Evolutionary conservation across 108 stramenopile species (phyloP), one percentile per base, ranked within the genome.

Genomic region (Skeletonema costatum): DNA sequence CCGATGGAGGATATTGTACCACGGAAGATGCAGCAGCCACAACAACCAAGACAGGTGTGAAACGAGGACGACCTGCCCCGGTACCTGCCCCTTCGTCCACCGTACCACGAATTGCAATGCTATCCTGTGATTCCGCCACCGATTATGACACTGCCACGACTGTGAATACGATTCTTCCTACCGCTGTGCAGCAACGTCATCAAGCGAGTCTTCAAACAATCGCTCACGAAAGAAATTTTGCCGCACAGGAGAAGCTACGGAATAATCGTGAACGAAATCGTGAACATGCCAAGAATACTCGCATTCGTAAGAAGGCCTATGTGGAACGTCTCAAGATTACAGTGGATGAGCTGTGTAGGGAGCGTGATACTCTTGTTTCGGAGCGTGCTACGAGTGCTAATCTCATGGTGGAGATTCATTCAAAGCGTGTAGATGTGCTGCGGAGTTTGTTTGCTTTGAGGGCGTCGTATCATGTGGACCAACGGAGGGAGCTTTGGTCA

Each of bases 251-350:
- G 66, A 83, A 83, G 44, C 78, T 87, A 61, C 73, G 77, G 51
- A 77, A 77, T 16, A 92, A 94, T 70, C 89, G 97, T n/a, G 97
- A 98, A 69, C 90, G 97, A 48, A 99, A 99, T 72, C 92, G 98
- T 13, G 98, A 98, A 76, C 97, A 99, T 75, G 98, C 98, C 41
- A 90, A 97, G 30, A 98, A 97, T 75, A 98, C 98, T 4, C 92
- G 98, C 30, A 86, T 98, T 11, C 89, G 97, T 8, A 99, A 99
- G 80, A 99, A 99, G 79, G 97, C 96, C 16, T 98, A 98, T 66
- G 72, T 99, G 29, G 96, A 97, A 60, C 92, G 92, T 61, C 88
- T 99, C 51, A 97, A 98, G 80, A 80, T 80, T 33, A 92, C 94
- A 5, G 95, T 98, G 16, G 97, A 97, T 70, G 90, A 98, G 56